Base-by-base conservation (phyloP, 768 basidiomycete genomes). In the Mycena rosella region DNA sequence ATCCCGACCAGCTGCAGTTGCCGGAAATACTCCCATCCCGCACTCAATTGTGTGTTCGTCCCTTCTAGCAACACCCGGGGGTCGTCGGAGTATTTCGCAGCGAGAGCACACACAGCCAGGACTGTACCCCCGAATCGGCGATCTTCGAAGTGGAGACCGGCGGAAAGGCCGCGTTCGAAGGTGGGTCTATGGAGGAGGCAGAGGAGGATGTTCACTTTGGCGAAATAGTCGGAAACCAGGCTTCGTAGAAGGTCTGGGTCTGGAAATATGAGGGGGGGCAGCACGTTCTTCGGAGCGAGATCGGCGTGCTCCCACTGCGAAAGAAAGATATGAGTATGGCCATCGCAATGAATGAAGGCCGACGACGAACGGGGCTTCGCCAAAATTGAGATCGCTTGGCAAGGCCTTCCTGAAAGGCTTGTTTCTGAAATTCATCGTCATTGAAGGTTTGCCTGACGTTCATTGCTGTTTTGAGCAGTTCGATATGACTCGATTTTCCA, bases 181-280 rank as follows among this genome's bases (percentile, higher is more conserved):
- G 81, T 80, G 0, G 84, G 83, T 1, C 83, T 79, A 65, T 90
- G 88, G 14, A 91, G 73, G 2, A 91, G 73, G 0, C 87, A 87
- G 0, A 79, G 65, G 30, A 81, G 67, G 10, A 73, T 58, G 65
- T 89, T 85, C 60, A 78, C 32, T 26, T 79, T 52, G 0, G 57
- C 60, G 72, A 91, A 91, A 68, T 85, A 90, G 22, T 83, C 75
- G 24, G 86, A 78, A 56, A 90, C 76, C 29, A 91, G 78, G 1
- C 48, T 32, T 10, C 63, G 57, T 9, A 81, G 78, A 27, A 91
- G 77, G 27, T 83, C 82, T 0, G 71, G 63, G 0, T 78, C 74
- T 0, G 83, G 83, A 44, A 84, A 84, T 17, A 15, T 53, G 42
- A 75, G 77, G 0, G 67, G 52, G 0, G 75, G 68, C 20, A 72